Base-by-base conservation (phyloP, 345 rosid species). In the Moricandia arvensis region DNA sequence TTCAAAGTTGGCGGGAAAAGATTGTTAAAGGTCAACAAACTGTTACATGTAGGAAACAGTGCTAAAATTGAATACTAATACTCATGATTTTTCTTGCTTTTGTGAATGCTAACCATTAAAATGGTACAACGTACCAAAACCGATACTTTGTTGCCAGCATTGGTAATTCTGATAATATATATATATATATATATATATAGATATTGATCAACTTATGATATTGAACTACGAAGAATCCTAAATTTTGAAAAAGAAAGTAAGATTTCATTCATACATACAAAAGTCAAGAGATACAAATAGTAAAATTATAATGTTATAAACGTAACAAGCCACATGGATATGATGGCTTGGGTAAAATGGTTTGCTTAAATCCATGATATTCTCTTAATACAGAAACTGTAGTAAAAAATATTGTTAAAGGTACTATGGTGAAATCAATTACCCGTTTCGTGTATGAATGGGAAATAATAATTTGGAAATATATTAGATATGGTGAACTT, bases 401-500 rank as follows among this genome's bases (percentile, higher is more conserved):
- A 8, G 26, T 54, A 54, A 9, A 21, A 21, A 21, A 21, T 21
- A n/a, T 10, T 35, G 41, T 38, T 43, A 58, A 13, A 26, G 4
- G 11, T 57, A 57, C 35, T 26, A 6, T 24, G 4, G 30, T 24
- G 11, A 57, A 57, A 26, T 57, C 31, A 57, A 57, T 12, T 26
- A 26, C 61, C 34, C 34, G 17, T 35, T 13, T 21, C 38, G 15
- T 15, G 6, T 66, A 47, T 30, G 72, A 66, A 16, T 30, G 30
- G 34, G 61, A 51, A 16, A 26, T 58, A 9, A 26, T 26, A 58
- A 15, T 10, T 38, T 26, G 11, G 26, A 43, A 43, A 43, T 43
- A 43, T 12, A 43, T 17, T 71, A 30, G 75, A 16, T 71, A 43
- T 34, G 15, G n/a, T 47, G 68, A 66, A 61, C 49, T 24, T 60